Conservation (phyloP, 2,329 filamentous ascomycete genomes). For the Aureobasidium sp. region DNA sequence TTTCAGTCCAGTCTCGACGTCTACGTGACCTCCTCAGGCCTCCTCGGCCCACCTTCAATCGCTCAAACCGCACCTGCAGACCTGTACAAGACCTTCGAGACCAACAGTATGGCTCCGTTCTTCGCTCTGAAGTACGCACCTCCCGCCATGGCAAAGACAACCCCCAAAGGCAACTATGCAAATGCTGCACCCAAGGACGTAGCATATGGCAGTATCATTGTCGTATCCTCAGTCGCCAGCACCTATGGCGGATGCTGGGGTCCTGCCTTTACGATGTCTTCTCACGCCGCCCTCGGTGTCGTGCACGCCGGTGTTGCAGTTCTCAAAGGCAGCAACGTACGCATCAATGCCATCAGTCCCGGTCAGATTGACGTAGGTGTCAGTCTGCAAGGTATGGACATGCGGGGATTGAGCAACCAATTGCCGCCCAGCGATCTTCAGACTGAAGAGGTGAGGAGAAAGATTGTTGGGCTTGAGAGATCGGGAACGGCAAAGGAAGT, state of each 20-base stretch:
- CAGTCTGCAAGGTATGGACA: slow-evolving; percentile 44
- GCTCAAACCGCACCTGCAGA: slow-evolving; percentile 50
- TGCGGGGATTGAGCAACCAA: slow-evolving; percentile 45
- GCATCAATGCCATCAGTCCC: slow-evolving; percentile 50
- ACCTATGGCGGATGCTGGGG: slow-evolving; percentile 55
- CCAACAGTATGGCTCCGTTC: slow-evolving; percentile 56
- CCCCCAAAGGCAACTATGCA: slow-evolving; percentile 48
- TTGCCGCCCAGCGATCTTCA: slow-evolving; percentile 51
- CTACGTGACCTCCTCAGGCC: slow-evolving; percentile 52
- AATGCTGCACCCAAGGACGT: slow-evolving; percentile 56
- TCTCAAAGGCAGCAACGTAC: slow-evolving; percentile 52
- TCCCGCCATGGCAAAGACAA: slow-evolving; percentile 56
- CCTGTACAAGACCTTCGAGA: slow-evolving; percentile 52
- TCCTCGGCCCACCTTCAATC: slow-evolving; percentile 53
- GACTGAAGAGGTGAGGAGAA: slow-evolving; percentile 43
- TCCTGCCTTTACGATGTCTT: slow-evolving; percentile 54
- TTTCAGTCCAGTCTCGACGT: slow-evolving; percentile 46
- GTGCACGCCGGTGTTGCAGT: slow-evolving; percentile 52
- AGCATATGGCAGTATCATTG: slow-evolving; percentile 56
- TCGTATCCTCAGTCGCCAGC: slow-evolving; percentile 53
- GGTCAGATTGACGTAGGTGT: slow-evolving; percentile 43
- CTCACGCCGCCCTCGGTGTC: slow-evolving; percentile 55
- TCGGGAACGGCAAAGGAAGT: slow-evolving; percentile 53
- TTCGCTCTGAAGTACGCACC: slow-evolving; percentile 59
- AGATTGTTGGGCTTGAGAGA: slow-evolving; percentile 52